Conservation (phyloP, 495 filamentous ascomycete species). For the Hypoxylon crocopeplum region DNA sequence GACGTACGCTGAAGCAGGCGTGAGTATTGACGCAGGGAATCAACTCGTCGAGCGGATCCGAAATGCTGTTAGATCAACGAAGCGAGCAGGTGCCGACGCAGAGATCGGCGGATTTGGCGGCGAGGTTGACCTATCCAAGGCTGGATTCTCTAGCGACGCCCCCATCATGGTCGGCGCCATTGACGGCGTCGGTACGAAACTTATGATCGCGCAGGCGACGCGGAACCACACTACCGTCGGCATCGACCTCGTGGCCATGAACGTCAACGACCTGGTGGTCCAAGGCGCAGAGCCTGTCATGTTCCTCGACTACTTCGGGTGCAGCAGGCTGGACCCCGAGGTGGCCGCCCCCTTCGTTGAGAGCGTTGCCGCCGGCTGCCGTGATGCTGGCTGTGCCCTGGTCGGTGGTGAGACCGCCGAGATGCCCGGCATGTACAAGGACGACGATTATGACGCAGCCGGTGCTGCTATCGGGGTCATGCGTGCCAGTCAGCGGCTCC, state of each 20-base stretch:
- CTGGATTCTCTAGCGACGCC: slow-evolving; percentile 69
- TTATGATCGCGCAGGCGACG: slow-evolving; percentile 89
- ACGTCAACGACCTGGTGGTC: slow-evolving; percentile 95
- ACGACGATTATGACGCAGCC: slow-evolving; percentile 86
- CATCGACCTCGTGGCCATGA: slow-evolving; percentile 97
- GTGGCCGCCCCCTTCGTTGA: slow-evolving; percentile 82
- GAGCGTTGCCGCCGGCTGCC: slow-evolving; percentile 73
- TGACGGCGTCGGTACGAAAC: slow-evolving; percentile 95
- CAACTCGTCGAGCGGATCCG: slow-evolving; percentile 90
- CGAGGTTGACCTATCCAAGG: slow-evolving; percentile 78
- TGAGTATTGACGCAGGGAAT: slow-evolving; percentile 92
- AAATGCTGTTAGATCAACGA: slow-evolving; percentile 76
- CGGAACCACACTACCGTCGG: slow-evolving; percentile 91
- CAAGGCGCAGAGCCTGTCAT: slow-evolving; percentile 92
- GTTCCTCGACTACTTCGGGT: slow-evolving; percentile 97
- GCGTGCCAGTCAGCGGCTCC: slow-evolving; percentile 69
- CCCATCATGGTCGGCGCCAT: slow-evolving; percentile 89
- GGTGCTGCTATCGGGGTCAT: slow-evolving; percentile 89
- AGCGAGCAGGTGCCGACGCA: slow-evolving; percentile 82
- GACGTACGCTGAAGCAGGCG: slow-evolving; percentile 92
- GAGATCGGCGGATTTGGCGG: slow-evolving; percentile 96
- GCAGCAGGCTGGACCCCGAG: slow-evolving; percentile 78
- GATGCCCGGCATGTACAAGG: slow-evolving; percentile 91
- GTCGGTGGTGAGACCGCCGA: slow-evolving; percentile 96
- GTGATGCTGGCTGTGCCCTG: slow-evolving; percentile 67